phyloP scores from a whole-genome alignment of 495 filamentous ascomycete species.

The Penicillium daleae region DNA sequence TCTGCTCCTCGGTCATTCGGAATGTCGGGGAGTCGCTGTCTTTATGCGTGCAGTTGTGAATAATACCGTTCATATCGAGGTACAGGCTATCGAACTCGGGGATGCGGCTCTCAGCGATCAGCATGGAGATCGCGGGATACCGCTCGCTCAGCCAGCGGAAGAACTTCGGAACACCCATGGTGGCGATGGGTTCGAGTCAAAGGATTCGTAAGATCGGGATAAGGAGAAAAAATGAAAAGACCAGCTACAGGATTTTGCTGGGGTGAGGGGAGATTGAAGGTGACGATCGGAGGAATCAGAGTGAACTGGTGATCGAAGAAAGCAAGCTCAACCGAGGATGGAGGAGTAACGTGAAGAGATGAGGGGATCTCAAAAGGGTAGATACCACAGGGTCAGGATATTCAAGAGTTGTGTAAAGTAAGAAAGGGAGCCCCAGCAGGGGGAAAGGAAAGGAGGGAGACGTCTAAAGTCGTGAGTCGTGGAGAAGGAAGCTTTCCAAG shows the following conservation, averaged over 20 bases:
- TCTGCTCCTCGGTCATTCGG: constrained; percentile 94
- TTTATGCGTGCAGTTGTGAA: constrained; percentile 99
- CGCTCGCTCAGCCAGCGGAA: constrained; percentile 97
- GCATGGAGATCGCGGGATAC: constrained; percentile 97
- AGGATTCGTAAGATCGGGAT: not conserved
- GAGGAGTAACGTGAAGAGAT: constrained; percentile 1
- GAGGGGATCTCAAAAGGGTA: not conserved
- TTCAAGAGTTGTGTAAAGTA: not conserved
- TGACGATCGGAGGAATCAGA: constrained; percentile 1
- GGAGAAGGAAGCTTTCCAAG: constrained; percentile 11
- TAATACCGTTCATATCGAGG: constrained; percentile 99
- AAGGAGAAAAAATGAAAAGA: constrained; percentile 1
- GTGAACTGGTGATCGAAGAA: constrained; percentile 9
- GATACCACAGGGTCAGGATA: not conserved
- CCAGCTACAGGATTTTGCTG: not conserved
- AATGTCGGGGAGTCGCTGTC: constrained; percentile 89
- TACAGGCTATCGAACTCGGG: constrained; percentile 99
- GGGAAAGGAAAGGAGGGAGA: constrained; percentile 1
- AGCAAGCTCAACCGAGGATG: not conserved
- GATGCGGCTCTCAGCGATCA: constrained; percentile 98
- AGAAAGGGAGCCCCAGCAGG: not conserved
- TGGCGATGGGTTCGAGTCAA: constrained; percentile 21
- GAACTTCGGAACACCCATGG: constrained; percentile 94
- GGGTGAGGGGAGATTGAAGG: not conserved
- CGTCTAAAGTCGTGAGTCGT: constrained; percentile 7